Evolutionary conservation across 208 protist species (phyloP), one percentile per base, ranked within the genome.

Genomic region (Leishmania turanica): DNA sequence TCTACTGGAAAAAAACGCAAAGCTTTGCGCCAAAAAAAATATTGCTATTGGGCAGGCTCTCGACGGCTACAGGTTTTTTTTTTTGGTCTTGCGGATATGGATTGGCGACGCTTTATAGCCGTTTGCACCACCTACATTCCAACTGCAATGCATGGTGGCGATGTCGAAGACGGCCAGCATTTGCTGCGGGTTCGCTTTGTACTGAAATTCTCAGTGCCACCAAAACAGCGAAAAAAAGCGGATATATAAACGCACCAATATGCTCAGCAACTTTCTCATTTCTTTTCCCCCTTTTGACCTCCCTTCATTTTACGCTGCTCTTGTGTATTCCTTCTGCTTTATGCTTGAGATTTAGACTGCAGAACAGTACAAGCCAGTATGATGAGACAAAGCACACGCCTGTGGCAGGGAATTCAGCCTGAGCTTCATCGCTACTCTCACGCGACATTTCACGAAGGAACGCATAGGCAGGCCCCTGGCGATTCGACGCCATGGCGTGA

Each of bases 401-500:
- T 82, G 49, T 53, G 79, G 19, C 90, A 94, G 64, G 86, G 90
- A 17, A 76, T 90, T 21, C 86, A 93, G 65, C 91, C 91, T 24
- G 94, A 97, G 65, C 70, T 92, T 62, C 94, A 97, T 84, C 87
- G 94, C 11, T 97, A 97, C 75, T 79, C 93, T 17, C 89, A 96
- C 69, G 88, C 92, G 1, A 96, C 94, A 13, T 97, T 97, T 89
- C 94, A 97, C 75, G 93, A 97, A 37, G 94, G 94, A 34, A 92
- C 91, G 8, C 94, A 96, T 62, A 87, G 94, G 15, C 91, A 94
- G 74, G 92, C 94, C 40, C 94, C 94, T 40, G 94, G 94, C 58
- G 94, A 97, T 81, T 95, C 92, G 19, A 96, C 93, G 21, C 94
- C 94, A 40, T 97, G 94, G 93, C 88, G 91, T 40, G 92, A 96